Evolutionary conservation across 2,329 filamentous ascomycete genomes (phyloP).

Genomic region (Trichophyton rubrum): DNA sequence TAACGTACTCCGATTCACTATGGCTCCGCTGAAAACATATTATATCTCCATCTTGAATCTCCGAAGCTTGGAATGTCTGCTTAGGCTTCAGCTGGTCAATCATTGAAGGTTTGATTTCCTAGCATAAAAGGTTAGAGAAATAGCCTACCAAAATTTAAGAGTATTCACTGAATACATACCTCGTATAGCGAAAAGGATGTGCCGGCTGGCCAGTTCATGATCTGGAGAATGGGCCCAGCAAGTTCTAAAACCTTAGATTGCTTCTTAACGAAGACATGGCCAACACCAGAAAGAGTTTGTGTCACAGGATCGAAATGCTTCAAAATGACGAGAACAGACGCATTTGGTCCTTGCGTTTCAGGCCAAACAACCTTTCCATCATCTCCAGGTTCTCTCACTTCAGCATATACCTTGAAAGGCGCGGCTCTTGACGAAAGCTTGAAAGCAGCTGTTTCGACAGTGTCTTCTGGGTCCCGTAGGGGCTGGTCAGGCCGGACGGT

Average conservation of each 20-base stretch:
- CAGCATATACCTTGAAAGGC: slow-evolving; percentile 69
- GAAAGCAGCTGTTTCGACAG: slow-evolving; percentile 59
- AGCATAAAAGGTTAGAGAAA: slow-evolving; percentile 14
- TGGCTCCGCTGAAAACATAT: slow-evolving; percentile 74
- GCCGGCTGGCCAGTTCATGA: slow-evolving; percentile 77
- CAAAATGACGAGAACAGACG: slow-evolving; percentile 69
- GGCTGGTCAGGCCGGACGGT: slow-evolving; percentile 84
- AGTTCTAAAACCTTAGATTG: slow-evolving; percentile 81
- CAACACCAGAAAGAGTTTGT: slow-evolving; percentile 63
- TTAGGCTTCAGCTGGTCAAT: slow-evolving; percentile 90
- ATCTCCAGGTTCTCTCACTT: slow-evolving; percentile 56
- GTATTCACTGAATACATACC: slow-evolving; percentile 28
- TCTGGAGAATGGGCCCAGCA: slow-evolving; percentile 59
- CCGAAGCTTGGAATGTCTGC: slow-evolving; percentile 74
- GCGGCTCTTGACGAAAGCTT: slow-evolving; percentile 57
- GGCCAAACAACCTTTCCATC: slow-evolving; percentile 62
- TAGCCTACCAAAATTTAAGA: background rate
- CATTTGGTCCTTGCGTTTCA: slow-evolving; percentile 30
- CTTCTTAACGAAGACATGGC: slow-evolving; percentile 76
- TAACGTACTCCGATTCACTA: slow-evolving; percentile 26
- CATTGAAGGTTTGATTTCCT: slow-evolving; percentile 96
- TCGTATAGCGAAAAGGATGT: slow-evolving; percentile 67
- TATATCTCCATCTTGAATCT: slow-evolving; percentile 94
- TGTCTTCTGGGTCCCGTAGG: slow-evolving; percentile 63
- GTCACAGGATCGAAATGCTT: slow-evolving; percentile 76